A percentile compares a stretch with the other conserved stretches of the same genome.
phyloP scores from a whole-genome alignment of 1,284 basidiomycete species.

The Mycosarcoma mackinlayi region DNA sequence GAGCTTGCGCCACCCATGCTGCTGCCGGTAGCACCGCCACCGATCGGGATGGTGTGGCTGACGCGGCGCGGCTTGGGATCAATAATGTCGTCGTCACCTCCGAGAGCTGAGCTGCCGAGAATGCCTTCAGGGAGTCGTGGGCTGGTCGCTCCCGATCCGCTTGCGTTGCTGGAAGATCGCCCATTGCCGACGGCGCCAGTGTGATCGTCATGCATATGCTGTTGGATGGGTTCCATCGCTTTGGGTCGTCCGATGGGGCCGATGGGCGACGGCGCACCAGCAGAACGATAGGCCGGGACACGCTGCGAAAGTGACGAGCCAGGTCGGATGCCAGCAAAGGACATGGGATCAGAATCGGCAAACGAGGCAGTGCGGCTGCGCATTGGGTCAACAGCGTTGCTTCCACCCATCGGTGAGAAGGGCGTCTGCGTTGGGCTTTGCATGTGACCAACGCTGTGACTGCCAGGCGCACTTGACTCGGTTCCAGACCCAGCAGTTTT shows the following conservation, averaged over 20 bases:
- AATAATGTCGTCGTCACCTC: slow-evolving; percentile 66
- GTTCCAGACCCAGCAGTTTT: slow-evolving; percentile 27
- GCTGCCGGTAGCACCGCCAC: slow-evolving; percentile 35
- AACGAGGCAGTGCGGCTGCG: slow-evolving; percentile 46
- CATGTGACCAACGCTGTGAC: slow-evolving; percentile 29
- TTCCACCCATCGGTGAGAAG: slow-evolving; percentile 44
- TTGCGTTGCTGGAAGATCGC: slow-evolving; percentile 42
- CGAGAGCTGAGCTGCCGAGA: slow-evolving; percentile 65
- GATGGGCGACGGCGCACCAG: slow-evolving; percentile 53
- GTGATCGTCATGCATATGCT: slow-evolving; percentile 40
- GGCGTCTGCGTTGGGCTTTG: slow-evolving; percentile 43
- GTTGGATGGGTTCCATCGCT: slow-evolving; percentile 36
- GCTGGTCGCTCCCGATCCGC: slow-evolving; percentile 45
- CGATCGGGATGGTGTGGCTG: slow-evolving; percentile 55
- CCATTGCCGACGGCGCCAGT: slow-evolving; percentile 40
- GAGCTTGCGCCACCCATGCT: slow-evolving; percentile 32
- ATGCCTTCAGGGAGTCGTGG: slow-evolving; percentile 59
- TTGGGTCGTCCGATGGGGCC: slow-evolving; percentile 66
- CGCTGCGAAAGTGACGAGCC: slow-evolving; percentile 49
- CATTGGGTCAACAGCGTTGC: slow-evolving; percentile 25
- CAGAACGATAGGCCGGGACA: slow-evolving; percentile 40
- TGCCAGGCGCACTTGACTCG: slow-evolving; percentile 11
- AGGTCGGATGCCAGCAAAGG: slow-evolving; percentile 42
- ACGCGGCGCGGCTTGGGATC: slow-evolving; percentile 61
- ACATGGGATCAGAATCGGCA: slow-evolving; percentile 46